Conservation (phyloP, 2,329 filamentous ascomycete genomes). For the Myriosclerotinia duriaeana region DNA sequence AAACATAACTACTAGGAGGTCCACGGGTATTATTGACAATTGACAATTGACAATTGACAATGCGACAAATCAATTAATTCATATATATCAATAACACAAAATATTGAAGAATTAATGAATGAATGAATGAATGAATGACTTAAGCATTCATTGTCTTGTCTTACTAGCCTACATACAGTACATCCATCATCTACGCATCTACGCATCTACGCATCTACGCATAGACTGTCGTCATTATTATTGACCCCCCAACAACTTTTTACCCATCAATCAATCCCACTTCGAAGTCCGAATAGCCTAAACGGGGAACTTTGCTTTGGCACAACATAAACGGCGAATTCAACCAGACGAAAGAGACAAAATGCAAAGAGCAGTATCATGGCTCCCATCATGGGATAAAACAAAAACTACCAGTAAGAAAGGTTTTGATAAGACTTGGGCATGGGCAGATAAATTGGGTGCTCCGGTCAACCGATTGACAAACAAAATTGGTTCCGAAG, state of each 20-base stretch:
- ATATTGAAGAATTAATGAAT: not conserved
- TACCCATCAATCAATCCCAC: slow-evolving; percentile 6
- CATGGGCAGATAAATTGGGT: slow-evolving; percentile 64
- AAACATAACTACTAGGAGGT: not conserved
- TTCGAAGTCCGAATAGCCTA: slow-evolving; percentile 22
- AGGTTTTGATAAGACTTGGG: slow-evolving; percentile 74
- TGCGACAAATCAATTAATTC: slow-evolving; percentile 17
- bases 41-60: too few relatives aligned
- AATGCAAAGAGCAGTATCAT: slow-evolving; percentile 41
- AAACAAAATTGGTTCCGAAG: slow-evolving; percentile 77
- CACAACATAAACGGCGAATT: too few relatives aligned
- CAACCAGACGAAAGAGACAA: slow-evolving; percentile 31
- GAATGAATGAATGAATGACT: not conserved
- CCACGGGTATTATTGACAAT: slow-evolving; percentile 8
- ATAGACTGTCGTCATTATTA: slow-evolving; percentile 14
- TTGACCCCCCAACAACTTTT: not conserved
- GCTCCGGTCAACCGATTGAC: slow-evolving; percentile 77
- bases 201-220: too few relatives aligned
- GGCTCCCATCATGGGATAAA: slow-evolving; percentile 50
- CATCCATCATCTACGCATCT: not conserved
- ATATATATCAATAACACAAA: not conserved
- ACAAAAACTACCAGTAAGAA: slow-evolving; percentile 58
- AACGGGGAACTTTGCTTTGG: slow-evolving; percentile 6
- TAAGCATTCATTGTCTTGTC: too few relatives aligned
- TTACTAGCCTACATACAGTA: too few relatives aligned